Base-by-base conservation (phyloP, 176 grass and related monocot genomes). In the Metroxylon sagu region DNA sequence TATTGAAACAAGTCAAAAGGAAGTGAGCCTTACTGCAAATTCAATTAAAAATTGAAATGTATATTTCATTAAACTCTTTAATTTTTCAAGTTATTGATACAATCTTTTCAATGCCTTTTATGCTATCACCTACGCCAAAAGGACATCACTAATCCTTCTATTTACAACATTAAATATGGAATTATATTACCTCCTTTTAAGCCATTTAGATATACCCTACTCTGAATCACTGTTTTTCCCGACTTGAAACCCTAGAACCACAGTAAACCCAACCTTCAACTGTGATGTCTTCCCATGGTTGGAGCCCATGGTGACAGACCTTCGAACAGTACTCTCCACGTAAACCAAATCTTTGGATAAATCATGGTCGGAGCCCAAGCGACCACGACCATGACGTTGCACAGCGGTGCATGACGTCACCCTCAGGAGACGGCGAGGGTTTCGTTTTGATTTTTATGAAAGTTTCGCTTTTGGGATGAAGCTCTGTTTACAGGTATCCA, bases 221-320 rank as follows among this genome's bases (percentile, higher is more conserved):
- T 88, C 39, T 98, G 93, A 71, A 98, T 85, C 43, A 92, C 82
- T 6, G 93, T n/a, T 98, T 7, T 88, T 81, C 18, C 93, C 87
- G 2, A 98, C 84, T 60, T 73, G 69, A 78, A 98, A 98, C 2
- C 93, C 93, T 0, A 87, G 93, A 67, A 98, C 85, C 54, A 98
- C 93, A 7, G 87, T 92, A 73, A 98, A 98, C 27, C 87, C 81
- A 0, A 98, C 93, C 81, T 92, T 92, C 6, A 72, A 78, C 25
- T 77, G 83, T 7, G 0, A 51, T 28, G 16, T 26, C 62, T 63
- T 82, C 23, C 58, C 58, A 0, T 53, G 31, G 62, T 80, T 74
- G 19, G 26, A 74, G 69, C 31, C 67, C 26, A 43, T 27, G 48
- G 56, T 49, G 18, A 74, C 62, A 7, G 69, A 69, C 56, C 80